Base-by-base conservation (phyloP, 371 early-diverging fungal species). In the Neoconidiobolus thromboides region DNA sequence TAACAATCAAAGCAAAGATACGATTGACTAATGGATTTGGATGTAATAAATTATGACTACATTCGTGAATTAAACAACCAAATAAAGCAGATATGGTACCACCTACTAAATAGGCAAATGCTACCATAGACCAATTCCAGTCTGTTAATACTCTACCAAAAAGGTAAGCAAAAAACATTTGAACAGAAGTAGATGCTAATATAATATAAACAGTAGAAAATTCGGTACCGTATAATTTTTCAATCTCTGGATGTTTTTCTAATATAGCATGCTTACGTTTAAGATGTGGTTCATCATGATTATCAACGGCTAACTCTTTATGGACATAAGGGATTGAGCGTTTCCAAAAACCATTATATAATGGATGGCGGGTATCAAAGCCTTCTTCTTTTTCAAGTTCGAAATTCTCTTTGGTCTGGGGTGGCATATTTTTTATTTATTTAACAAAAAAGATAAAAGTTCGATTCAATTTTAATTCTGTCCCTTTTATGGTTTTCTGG, bases 261-360 rank as follows among this genome's bases (percentile, higher is more conserved):
- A 96, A 76, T 64, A 96, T 93, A 60, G 86, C 82, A 43, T 78
- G 74, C 72, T 88, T 86, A 56, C 96, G 82, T 71, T 90, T 89
- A 63, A 85, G 73, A 73, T 96, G 97, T 44, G 97, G 97, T 69
- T 96, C 96, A 69, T 96, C 96, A 73, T 82, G 70, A 68, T 86
- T 78, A 68, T 92, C 93, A 60, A 74, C 79, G 53, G 90, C 85
- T 62, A 91, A 77, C 60, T 78, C 80, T 53, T 86, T 75, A 63
- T 91, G 80, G 9, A 71, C 63, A 15, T 75, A 71, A 7, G 92
- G 91, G 57, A 89, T 76, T 0, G 91, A 87, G 42, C 84, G 79
- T 63, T 77, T 74, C 93, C 92, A 91, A 56, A 73, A 73, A 50
- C 93, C 93, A 14, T 88, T 71, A 64, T 87, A 91, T 47, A 80